phyloP scores from a whole-genome alignment of 169 alveolate genomes.

The Plasmodium falciparum region DNA sequence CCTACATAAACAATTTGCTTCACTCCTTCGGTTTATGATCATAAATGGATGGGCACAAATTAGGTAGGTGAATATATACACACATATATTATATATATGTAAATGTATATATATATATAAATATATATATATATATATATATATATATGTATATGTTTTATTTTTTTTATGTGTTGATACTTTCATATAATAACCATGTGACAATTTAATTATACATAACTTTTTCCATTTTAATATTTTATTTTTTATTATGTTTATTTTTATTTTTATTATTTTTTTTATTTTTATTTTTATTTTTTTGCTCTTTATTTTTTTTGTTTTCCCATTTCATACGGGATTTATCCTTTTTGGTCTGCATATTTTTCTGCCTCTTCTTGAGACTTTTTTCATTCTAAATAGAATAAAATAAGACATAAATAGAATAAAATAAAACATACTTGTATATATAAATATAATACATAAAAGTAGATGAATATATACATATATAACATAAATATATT shows the following conservation, averaged over 20 bases:
- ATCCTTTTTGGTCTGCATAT: slow-evolving; percentile 25
- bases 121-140: neutral
- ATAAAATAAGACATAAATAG: neutral
- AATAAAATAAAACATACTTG: neutral
- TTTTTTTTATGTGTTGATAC: neutral
- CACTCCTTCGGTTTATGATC: slow-evolving; percentile 59
- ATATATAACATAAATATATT: too few species aligned
- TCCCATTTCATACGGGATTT: slow-evolving; percentile 43
- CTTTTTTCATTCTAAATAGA: slow-evolving; percentile 63
- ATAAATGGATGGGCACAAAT: neutral
- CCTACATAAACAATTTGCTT: slow-evolving; percentile 34
- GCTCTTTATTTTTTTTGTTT: neutral
- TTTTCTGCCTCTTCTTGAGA: slow-evolving; percentile 48
- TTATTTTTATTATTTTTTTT: slow-evolving; percentile 1
- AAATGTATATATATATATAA: neutral
- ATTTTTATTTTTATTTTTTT: neutral
- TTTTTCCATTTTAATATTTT: neutral
- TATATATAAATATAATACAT: too few species aligned
- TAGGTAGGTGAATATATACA: neutral
- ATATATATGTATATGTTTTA: neutral
- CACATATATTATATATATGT: neutral
- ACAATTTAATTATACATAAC: neutral
- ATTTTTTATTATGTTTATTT: neutral
- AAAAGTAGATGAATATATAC: too few species aligned
- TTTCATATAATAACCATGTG: neutral